Evolutionary conservation across 371 early-diverging fungal genomes (phyloP).

Genomic region (Chytridium lagenaria): DNA sequence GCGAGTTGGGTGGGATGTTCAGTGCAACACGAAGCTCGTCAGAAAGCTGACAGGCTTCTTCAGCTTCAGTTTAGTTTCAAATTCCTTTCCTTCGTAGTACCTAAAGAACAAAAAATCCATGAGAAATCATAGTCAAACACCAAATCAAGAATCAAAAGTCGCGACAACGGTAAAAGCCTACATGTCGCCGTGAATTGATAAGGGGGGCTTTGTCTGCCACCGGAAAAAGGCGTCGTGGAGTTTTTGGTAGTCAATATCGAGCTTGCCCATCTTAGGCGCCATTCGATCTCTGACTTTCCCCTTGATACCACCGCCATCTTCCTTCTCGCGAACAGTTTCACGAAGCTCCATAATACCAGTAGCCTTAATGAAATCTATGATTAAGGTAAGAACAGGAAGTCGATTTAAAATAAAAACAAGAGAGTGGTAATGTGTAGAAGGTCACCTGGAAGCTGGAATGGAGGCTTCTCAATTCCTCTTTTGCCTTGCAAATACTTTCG

Average conservation of each 20-base stretch:
- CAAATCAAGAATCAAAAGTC: slow-evolving; percentile 22
- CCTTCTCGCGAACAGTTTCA: slow-evolving; percentile 85
- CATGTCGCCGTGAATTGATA: slow-evolving; percentile 89
- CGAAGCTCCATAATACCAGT: slow-evolving; percentile 98
- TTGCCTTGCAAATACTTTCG: slow-evolving; percentile 95
- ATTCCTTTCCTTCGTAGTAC: slow-evolving; percentile 97
- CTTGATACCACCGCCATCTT: slow-evolving; percentile 78
- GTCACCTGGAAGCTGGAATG: slow-evolving; percentile 89
- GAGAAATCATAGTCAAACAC: slow-evolving; percentile 3
- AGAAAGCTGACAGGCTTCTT: slow-evolving; percentile 87
- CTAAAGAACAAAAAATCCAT: slow-evolving; percentile 48
- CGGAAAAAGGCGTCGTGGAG: slow-evolving; percentile 97
- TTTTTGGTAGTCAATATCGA: slow-evolving; percentile 95
- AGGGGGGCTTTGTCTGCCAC: slow-evolving; percentile 86
- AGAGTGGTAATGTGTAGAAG: too few relatives aligned
- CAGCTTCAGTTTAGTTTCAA: slow-evolving; percentile 86
- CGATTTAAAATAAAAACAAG: too few relatives aligned
- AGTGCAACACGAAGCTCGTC: slow-evolving; percentile 84
- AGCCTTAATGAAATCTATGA: slow-evolving; percentile 89
- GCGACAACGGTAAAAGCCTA: too few relatives aligned
- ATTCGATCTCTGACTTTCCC: slow-evolving; percentile 87
- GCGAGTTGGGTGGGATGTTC: slow-evolving; percentile 86
- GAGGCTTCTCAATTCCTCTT: slow-evolving; percentile 93
- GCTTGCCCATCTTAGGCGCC: slow-evolving; percentile 95
- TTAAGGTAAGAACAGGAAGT: too few relatives aligned